Percentiles rank a stretch among this genome's conserved stretches.
Conservation (phyloP, 768 basidiomycete species). For the Mycena kentingensis region DNA sequence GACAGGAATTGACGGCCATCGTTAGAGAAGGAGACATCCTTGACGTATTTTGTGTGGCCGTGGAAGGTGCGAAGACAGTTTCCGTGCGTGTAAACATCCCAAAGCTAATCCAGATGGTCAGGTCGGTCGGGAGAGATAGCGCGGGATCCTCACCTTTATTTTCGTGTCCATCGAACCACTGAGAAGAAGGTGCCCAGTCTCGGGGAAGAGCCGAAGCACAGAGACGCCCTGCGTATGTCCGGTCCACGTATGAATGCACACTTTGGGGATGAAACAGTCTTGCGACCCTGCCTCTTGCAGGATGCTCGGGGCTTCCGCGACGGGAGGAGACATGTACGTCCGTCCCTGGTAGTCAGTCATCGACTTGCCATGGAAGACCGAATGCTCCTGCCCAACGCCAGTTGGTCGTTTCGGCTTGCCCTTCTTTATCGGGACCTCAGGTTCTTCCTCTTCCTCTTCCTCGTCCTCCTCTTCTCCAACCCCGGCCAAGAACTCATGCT, state of each 20-base stretch:
- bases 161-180: conserved; percentile 98
- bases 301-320: conserved; percentile 85
- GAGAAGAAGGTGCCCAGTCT: conserved; percentile 89
- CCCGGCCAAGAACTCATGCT: conserved; percentile 61
- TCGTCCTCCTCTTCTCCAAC: conserved; percentile 62
- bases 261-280: conserved; percentile 93
- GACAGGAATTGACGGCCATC: conserved; percentile 88
- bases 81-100: conserved; percentile 97
- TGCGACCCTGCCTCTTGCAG: conserved; percentile 77
- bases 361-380: conserved; percentile 96
- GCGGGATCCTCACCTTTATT: conserved; percentile 70
- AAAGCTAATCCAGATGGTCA: conserved; percentile 57
- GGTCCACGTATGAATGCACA: conserved; percentile 96
- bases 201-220: conserved; percentile 90
- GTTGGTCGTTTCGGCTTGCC: conserved; percentile 78
- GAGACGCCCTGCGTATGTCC: conserved; percentile 97
- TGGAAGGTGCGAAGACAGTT: conserved; percentile 97
- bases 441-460: conserved; percentile 65
- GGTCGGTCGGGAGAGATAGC: not conserved
- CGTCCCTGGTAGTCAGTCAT: conserved; percentile 97
- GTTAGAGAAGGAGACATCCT: conserved; percentile 95
- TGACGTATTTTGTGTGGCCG: conserved; percentile 95
- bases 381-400: conserved; percentile 77
- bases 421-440: conserved; percentile 62
- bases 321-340: conserved; percentile 94